These are phyloP conservation scores for Phytophthora podocarpi DNA, from an alignment of 352 stramenopile genomes.

Conservation along the genomic window DNA sequence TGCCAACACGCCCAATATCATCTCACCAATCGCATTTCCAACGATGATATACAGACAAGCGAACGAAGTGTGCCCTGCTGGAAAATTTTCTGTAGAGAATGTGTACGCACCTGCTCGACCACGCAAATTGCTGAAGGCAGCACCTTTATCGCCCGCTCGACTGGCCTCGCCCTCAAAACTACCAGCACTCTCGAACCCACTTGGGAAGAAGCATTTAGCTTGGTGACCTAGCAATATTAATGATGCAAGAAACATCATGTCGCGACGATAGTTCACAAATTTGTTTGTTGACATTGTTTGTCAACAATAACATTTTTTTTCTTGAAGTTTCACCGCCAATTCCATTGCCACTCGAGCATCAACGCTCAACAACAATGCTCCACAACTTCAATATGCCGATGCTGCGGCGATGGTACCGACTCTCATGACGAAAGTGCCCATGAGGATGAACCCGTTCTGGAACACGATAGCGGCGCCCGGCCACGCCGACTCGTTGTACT, in stretches of 20 bases:
- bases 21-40: conserved; percentile 23
- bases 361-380: not conserved
- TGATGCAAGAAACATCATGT: too few relatives aligned
- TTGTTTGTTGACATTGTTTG: too few relatives aligned
- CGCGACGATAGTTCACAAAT: too few relatives aligned
- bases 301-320: too few relatives aligned
- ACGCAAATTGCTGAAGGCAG: conserved; percentile 13
- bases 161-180: conserved; percentile 13
- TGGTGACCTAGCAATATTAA: conserved; percentile 17
- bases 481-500: conserved; percentile 60
- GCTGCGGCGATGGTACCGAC: conserved; percentile 45
- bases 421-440: conserved; percentile 66
- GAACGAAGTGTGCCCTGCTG: conserved; percentile 5
- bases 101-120: conserved; percentile 7
- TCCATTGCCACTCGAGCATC: not conserved
- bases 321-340: too few relatives aligned
- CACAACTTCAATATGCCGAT: conserved; percentile 22
- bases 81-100: conserved; percentile 8
- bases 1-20: conserved; percentile 16
- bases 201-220: conserved; percentile 7
- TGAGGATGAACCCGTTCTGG: conserved; percentile 65
- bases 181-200: conserved; percentile 3
- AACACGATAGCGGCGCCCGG: conserved; percentile 62
- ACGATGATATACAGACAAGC: conserved; percentile 9
- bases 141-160: not conserved